Percentiles rank a stretch among this genome's conserved stretches.
These are phyloP conservation scores for Biscogniauxia mediterranea DNA, from an alignment of 2,329 filamentous ascomycete genomes.

Conservation along the genomic window DNA sequence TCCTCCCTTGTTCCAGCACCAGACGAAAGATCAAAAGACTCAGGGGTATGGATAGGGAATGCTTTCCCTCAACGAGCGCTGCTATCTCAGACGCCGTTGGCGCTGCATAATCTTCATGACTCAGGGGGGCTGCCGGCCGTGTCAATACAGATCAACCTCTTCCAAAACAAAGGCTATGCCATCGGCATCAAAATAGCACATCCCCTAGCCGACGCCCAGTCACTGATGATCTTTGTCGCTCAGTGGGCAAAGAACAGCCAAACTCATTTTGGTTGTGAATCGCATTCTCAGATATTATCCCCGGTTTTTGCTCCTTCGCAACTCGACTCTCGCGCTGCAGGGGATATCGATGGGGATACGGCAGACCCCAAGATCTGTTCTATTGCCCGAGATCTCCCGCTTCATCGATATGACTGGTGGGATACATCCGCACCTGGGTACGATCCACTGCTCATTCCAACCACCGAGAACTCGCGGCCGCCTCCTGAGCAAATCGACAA, in stretches of 20 bases:
- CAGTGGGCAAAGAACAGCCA: slow-evolving; percentile 37
- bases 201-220: slow-evolving; percentile 43
- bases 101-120: slow-evolving; percentile 32
- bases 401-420: slow-evolving; percentile 50
- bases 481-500: slow-evolving; percentile 18
- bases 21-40: slow-evolving; percentile 14
- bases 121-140: slow-evolving; percentile 31
- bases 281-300: not conserved
- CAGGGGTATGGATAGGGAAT: slow-evolving; percentile 36
- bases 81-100: slow-evolving; percentile 33
- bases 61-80: slow-evolving; percentile 35
- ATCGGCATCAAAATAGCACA: slow-evolving; percentile 44
- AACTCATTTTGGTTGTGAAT: not conserved
- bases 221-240: slow-evolving; percentile 42
- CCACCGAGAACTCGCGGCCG: slow-evolving; percentile 28
- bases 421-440: slow-evolving; percentile 31
- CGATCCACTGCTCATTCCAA: slow-evolving; percentile 24
- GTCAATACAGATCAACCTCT: slow-evolving; percentile 39
- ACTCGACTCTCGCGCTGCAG: slow-evolving; percentile 37
- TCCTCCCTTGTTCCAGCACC: slow-evolving; percentile 31
- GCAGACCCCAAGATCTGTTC: slow-evolving; percentile 24
- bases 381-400: slow-evolving; percentile 38
- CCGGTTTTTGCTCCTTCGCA: slow-evolving; percentile 40
- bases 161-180: slow-evolving; percentile 41
- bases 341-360: slow-evolving; percentile 19